These are phyloP conservation scores for Camellia japonica DNA, from an alignment of 148 eudicot genomes.

Conservation along the genomic window DNA sequence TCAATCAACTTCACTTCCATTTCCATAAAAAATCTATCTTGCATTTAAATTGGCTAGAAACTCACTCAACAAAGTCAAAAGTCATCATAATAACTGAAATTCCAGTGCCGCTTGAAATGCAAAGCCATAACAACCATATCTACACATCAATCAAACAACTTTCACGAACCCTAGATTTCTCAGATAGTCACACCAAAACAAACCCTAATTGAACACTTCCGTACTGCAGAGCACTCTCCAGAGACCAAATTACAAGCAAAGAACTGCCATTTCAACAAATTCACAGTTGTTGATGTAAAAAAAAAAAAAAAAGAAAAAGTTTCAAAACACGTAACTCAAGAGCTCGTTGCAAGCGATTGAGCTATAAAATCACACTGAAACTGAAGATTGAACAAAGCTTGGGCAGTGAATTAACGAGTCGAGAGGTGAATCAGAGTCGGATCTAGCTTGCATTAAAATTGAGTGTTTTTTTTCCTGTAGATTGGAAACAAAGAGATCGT, in stretches of 20 bases:
- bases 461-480: neutral
- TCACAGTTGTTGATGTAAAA: constrained; percentile 12
- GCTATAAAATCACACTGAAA: neutral
- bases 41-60: neutral
- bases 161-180: constrained; percentile 1
- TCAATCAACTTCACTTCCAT: neutral
- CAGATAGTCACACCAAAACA: neutral
- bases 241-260: constrained; percentile 3
- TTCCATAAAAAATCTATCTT: neutral
- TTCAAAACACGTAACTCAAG: neutral
- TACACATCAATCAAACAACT: constrained; percentile 2
- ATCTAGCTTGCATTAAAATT: constrained; percentile 10
- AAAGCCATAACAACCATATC: neutral
- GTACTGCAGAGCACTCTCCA: neutral
- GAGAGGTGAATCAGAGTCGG: neutral
- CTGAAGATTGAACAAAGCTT: neutral
- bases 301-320: constrained; percentile 1
- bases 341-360: neutral
- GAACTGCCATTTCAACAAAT: neutral
- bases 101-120: constrained; percentile 2
- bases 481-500: constrained; percentile 12
- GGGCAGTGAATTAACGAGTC: neutral
- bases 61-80: neutral
- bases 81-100: neutral
- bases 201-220: constrained; percentile 15